Percentiles rank a stretch among this genome's conserved stretches.
phyloP scores from a whole-genome alignment of 345 rosid genomes.

The Eutrema heterophyllum region DNA sequence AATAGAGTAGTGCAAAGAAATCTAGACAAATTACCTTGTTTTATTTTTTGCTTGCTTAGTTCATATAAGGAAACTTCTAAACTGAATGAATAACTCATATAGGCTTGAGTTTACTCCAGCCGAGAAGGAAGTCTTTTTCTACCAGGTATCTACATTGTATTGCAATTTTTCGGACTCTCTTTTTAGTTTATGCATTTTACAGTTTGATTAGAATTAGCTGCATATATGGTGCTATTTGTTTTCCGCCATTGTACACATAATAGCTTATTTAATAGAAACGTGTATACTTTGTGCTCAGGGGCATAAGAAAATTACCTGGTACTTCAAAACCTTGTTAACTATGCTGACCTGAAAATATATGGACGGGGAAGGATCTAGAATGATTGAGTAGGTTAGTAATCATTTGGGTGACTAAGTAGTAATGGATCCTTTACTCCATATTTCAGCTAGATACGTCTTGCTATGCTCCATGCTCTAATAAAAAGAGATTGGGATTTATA shows the following conservation, averaged over 20 bases:
- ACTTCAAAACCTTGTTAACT: background rate
- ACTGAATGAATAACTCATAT: slow-evolving; percentile 23
- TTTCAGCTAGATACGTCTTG: slow-evolving; percentile 7
- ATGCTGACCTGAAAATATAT: slow-evolving; percentile 1
- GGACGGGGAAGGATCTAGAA: slow-evolving; percentile 8
- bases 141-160: slow-evolving; percentile 48
- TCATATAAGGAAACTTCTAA: slow-evolving; percentile 7
- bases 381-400: slow-evolving; percentile 12
- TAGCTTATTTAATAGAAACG: background rate
- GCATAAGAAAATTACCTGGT: background rate
- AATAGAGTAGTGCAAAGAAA: background rate
- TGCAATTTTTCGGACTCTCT: background rate
- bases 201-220: slow-evolving; percentile 7
- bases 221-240: background rate
- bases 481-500: background rate
- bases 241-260: background rate
- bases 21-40: background rate
- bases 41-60: background rate
- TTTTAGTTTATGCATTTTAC: background rate
- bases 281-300: background rate
- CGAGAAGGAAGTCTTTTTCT: slow-evolving; percentile 79
- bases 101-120: slow-evolving; percentile 86
- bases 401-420: slow-evolving; percentile 8
- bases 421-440: slow-evolving; percentile 1
- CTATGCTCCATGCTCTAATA: background rate